These are phyloP conservation scores for Thuja plicata DNA, from an alignment of 83 land plant species.

Conservation along the genomic window DNA sequence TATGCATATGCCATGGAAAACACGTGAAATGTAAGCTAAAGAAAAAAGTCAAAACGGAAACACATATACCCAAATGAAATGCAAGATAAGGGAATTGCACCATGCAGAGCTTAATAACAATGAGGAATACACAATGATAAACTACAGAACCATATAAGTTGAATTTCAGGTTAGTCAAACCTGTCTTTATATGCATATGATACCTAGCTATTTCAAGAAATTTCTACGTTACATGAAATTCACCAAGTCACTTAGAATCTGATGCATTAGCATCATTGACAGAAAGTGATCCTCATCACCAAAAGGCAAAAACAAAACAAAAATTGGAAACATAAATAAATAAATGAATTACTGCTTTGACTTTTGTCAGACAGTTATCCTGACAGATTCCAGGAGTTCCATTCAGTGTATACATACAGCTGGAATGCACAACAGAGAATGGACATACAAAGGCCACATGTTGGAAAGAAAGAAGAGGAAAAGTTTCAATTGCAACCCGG, in stretches of 20 bases:
- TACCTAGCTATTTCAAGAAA: not conserved
- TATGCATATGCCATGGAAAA: not conserved
- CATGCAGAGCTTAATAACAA: not conserved
- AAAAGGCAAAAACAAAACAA: too few species aligned
- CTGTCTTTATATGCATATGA: not conserved
- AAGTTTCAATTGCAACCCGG: too few species aligned
- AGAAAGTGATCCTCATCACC: too few species aligned
- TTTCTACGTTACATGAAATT: not conserved
- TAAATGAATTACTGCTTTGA: too few species aligned
- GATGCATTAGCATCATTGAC: too few species aligned
- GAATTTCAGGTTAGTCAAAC: not conserved
- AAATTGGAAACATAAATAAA: too few species aligned
- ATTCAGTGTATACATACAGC: too few species aligned
- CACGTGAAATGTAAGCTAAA: not conserved
- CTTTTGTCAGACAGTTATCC: too few species aligned
- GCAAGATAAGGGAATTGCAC: not conserved
- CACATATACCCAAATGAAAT: not conserved
- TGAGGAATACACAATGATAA: not conserved
- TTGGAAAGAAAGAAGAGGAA: too few species aligned
- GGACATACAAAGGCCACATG: too few species aligned
- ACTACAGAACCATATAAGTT: not conserved
- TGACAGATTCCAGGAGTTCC: too few species aligned
- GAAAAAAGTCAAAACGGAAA: not conserved
- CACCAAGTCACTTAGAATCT: not conserved
- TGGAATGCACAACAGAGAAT: too few species aligned